These are phyloP conservation scores for Andrographis paniculata DNA, from an alignment of 305 asterid species.

Conservation along the genomic window DNA sequence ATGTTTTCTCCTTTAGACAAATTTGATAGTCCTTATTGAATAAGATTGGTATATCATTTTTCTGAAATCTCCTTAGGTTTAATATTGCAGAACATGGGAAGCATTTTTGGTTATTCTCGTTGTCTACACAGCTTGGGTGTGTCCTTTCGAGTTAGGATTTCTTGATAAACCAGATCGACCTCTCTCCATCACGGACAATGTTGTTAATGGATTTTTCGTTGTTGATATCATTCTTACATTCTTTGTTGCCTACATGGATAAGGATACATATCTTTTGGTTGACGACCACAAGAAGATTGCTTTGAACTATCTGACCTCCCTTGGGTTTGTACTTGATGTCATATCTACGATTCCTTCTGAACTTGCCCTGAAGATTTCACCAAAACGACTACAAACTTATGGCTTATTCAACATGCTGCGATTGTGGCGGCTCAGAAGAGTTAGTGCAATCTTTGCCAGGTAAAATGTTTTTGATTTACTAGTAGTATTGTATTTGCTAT, in stretches of 20 bases:
- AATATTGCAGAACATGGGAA: slow-evolving; percentile 42
- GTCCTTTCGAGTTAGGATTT: slow-evolving; percentile 52
- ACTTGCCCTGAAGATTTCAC: slow-evolving; percentile 30
- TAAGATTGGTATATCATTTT: not conserved
- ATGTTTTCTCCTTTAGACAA: not conserved
- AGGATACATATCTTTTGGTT: slow-evolving; percentile 32
- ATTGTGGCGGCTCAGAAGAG: slow-evolving; percentile 54
- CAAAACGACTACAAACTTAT: slow-evolving; percentile 25
- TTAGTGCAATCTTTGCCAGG: slow-evolving; percentile 42
- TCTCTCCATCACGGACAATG: slow-evolving; percentile 35
- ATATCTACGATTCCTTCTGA: slow-evolving; percentile 53
- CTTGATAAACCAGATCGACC: slow-evolving; percentile 33
- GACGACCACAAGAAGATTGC: slow-evolving; percentile 40
- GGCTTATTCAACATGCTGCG: slow-evolving; percentile 57
- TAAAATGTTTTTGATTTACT: not conserved
- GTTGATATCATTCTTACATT: slow-evolving; percentile 49
- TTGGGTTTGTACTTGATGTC: slow-evolving; percentile 45
- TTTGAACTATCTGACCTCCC: slow-evolving; percentile 27
- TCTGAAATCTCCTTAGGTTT: slow-evolving; percentile 10
- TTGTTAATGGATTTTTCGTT: slow-evolving; percentile 54
- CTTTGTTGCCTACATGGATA: slow-evolving; percentile 56
- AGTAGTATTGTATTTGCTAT: not conserved
- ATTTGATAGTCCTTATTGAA: not conserved
- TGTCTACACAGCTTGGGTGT: slow-evolving; percentile 51
- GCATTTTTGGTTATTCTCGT: slow-evolving; percentile 36